These are phyloP conservation scores for Anisodus acutangulus DNA, from an alignment of 257 asterid genomes.

Conservation along the genomic window DNA sequence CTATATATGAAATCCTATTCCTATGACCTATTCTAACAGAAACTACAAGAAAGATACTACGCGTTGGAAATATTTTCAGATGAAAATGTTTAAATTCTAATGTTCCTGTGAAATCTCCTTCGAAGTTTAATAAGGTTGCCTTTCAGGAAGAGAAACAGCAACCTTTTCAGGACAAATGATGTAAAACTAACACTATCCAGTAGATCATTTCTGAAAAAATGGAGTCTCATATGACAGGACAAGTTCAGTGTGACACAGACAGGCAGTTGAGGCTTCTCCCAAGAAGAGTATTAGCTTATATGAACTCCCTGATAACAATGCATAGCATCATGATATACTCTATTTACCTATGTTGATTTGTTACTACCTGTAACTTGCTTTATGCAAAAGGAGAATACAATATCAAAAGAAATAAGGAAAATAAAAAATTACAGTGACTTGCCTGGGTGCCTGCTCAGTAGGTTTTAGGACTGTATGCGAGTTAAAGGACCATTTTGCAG, in stretches of 20 bases:
- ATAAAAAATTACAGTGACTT: conserved; percentile 31
- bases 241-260: background rate
- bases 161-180: background rate
- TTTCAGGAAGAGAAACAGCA: background rate
- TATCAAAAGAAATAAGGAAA: conserved; percentile 5
- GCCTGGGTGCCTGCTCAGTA: conserved; percentile 85
- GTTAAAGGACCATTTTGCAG: conserved; percentile 88
- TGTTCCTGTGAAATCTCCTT: conserved; percentile 12
- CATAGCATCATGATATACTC: background rate
- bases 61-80: background rate
- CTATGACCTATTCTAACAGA: no score
- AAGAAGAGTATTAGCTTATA: conserved; percentile 18
- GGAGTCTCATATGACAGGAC: background rate
- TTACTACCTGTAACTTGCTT: background rate
- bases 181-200: background rate
- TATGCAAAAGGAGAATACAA: conserved; percentile 23
- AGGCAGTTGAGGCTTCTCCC: conserved; percentile 1
- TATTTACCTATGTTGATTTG: background rate
- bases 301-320: conserved; percentile 20
- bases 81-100: conserved; percentile 7
- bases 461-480: conserved; percentile 84
- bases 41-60: background rate
- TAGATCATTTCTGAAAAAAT: background rate
- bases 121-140: background rate
- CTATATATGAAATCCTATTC: no score